Conservation (phyloP, 176 grass and related monocot genomes). For the Microstegium vimineum region DNA sequence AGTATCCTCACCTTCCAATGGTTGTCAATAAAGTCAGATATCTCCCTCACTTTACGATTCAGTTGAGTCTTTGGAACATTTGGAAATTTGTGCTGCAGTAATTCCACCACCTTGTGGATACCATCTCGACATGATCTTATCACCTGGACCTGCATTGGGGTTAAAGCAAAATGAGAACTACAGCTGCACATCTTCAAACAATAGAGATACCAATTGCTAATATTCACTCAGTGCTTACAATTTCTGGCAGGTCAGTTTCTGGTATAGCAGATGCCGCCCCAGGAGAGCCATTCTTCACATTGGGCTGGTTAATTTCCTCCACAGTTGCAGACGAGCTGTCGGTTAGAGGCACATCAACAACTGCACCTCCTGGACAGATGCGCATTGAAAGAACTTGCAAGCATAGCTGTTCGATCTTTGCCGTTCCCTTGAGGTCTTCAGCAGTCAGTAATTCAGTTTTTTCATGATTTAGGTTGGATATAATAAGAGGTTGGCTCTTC, state of each 20-base stretch:
- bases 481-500: conserved; percentile 83
- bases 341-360: conserved; percentile 35
- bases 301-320: conserved; percentile 29
- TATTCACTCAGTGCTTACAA: conserved; percentile 56
- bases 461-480: conserved; percentile 77
- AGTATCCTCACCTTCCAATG: conserved; percentile 68
- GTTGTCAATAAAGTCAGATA: conserved; percentile 76
- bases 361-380: conserved; percentile 40
- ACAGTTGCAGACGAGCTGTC: conserved; percentile 33
- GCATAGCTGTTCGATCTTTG: conserved; percentile 76
- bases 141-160: conserved; percentile 57
- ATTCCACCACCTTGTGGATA: conserved; percentile 74
- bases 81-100: conserved; percentile 65
- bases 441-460: conserved; percentile 48
- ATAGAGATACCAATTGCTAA: not conserved
- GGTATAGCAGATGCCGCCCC: conserved; percentile 30
- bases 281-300: conserved; percentile 39
- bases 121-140: conserved; percentile 68
- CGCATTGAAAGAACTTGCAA: conserved; percentile 84
- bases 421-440: conserved; percentile 42
- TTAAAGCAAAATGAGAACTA: conserved; percentile 15
- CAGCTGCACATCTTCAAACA: conserved; percentile 11
- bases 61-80: conserved; percentile 56
- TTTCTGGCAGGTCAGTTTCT: conserved; percentile 73
- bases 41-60: conserved; percentile 83